Conservation (phyloP, 441 rosid genomes). For the Euphorbia corollata region DNA sequence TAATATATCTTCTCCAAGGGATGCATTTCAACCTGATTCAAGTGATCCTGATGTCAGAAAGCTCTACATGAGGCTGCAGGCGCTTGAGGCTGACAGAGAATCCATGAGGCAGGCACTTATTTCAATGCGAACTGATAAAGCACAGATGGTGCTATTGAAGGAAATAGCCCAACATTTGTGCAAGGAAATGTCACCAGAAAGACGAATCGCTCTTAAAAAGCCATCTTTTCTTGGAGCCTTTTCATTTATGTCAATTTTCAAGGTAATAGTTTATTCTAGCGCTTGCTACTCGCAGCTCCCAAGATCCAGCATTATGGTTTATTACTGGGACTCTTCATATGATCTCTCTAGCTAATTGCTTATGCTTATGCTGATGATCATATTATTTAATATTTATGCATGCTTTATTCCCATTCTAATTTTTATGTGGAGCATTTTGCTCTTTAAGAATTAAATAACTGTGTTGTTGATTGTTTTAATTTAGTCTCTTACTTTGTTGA, state of each 20-base stretch:
- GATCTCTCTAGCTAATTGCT: background rate
- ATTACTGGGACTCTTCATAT: background rate
- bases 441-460: background rate
- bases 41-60: slow-evolving; percentile 69
- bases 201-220: slow-evolving; percentile 43
- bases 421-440: background rate
- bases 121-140: slow-evolving; percentile 93
- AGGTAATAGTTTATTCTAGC: slow-evolving; percentile 38
- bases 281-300: background rate
- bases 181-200: slow-evolving; percentile 62
- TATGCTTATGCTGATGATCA: background rate
- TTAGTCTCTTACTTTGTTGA: background rate
- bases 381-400: slow-evolving; percentile 2
- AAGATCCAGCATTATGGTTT: background rate
- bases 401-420: background rate
- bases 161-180: slow-evolving; percentile 90
- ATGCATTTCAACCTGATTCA: slow-evolving; percentile 37
- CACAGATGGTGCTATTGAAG: slow-evolving; percentile 78
- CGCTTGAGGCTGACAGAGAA: slow-evolving; percentile 97
- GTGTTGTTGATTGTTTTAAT: background rate
- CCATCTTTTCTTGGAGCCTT: slow-evolving; percentile 39
- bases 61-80: slow-evolving; percentile 89
- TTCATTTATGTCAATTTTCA: slow-evolving; percentile 54
- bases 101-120: slow-evolving; percentile 89
- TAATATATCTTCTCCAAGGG: slow-evolving; percentile 44